Conservation (phyloP, 257 asterid genomes). For the Solanum sparsipilum region DNA sequence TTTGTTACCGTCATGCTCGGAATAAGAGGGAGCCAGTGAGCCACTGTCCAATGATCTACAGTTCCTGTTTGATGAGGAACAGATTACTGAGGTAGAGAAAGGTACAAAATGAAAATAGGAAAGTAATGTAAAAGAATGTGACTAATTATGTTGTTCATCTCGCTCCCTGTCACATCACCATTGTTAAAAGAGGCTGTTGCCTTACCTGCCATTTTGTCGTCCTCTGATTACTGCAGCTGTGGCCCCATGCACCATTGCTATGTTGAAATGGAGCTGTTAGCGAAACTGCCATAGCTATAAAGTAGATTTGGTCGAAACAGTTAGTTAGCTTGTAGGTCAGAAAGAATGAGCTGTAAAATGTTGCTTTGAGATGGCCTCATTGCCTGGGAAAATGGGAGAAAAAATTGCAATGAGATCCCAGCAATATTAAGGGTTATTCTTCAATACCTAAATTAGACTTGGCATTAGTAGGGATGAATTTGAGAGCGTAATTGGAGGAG, state of each 20-base stretch:
- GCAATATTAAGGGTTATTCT: not conserved
- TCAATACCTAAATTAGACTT: not conserved
- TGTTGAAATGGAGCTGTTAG: not conserved
- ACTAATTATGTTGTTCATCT: not conserved
- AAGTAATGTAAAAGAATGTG: not conserved
- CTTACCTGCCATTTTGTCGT: not conserved
- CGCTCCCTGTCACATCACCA: not conserved
- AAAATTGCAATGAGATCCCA: not conserved
- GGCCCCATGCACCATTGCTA: not conserved
- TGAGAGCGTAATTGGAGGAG: not conserved
- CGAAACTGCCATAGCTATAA: not conserved
- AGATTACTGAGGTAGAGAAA: not conserved
- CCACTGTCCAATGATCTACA: not conserved
- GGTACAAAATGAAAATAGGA: not conserved
- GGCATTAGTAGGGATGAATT: not conserved
- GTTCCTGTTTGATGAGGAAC: not conserved
- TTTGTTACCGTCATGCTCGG: not conserved
- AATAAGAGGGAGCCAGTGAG: not conserved
- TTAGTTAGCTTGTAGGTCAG: not conserved
- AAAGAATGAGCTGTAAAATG: not conserved
- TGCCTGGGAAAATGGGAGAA: not conserved
- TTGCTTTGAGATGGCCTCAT: not conserved
- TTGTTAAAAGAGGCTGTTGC: not conserved
- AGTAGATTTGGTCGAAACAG: not conserved
- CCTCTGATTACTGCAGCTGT: not conserved